Evolutionary conservation across 768 basidiomycete species (phyloP).

Genomic region (Lactarius pseudohatsudake): DNA sequence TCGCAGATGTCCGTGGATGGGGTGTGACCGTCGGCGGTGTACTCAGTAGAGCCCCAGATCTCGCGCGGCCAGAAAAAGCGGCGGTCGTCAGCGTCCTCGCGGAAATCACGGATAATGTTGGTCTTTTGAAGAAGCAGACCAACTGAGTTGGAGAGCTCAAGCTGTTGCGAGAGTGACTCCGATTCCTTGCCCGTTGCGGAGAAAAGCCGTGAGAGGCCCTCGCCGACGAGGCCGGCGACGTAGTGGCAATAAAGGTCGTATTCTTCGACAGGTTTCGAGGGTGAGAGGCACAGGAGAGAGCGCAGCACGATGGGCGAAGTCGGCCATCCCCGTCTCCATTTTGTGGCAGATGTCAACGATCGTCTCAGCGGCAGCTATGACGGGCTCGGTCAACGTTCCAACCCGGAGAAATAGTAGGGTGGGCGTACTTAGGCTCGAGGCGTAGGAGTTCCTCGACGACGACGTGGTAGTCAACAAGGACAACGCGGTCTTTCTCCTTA

Average conservation of each 20-base stretch:
- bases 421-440: constrained; percentile 61
- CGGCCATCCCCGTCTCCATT: constrained; percentile 96
- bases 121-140: constrained; percentile 97
- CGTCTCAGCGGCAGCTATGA: constrained; percentile 64
- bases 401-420: constrained; percentile 13
- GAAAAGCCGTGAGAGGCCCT: constrained; percentile 89
- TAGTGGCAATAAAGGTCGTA: constrained; percentile 99
- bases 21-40: constrained; percentile 42
- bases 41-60: constrained; percentile 69
- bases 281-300: constrained; percentile 67
- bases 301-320: constrained; percentile 78
- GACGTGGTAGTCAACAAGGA: constrained; percentile 79
- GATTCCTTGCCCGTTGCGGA: constrained; percentile 82
- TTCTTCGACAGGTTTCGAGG: constrained; percentile 74
- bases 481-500: constrained; percentile 82
- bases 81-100: constrained; percentile 82
- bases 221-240: constrained; percentile 96
- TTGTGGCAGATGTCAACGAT: constrained; percentile 82
- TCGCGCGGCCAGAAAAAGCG: constrained; percentile 95
- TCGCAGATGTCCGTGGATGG: constrained; percentile 68
- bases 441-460: constrained; percentile 78
- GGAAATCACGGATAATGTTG: constrained; percentile 94
- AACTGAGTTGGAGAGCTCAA: constrained; percentile 90
- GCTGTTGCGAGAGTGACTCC: constrained; percentile 68
- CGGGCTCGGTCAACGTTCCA: background rate